Base-by-base conservation (phyloP, 345 rosid genomes). In the Carallia pectinifolia region DNA sequence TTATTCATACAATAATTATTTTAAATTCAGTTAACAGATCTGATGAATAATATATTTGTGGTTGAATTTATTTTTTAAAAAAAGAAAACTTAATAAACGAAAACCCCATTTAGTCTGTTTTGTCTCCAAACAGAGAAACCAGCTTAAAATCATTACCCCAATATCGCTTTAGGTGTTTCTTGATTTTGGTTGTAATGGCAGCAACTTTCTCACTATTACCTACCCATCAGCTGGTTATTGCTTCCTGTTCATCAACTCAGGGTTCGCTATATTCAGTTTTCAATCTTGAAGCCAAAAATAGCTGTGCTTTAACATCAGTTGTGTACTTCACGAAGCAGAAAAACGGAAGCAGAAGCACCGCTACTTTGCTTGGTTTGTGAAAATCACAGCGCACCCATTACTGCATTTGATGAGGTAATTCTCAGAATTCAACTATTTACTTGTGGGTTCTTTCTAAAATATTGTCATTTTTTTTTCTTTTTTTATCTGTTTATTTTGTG, bases 341-440 rank as follows among this genome's bases (percentile, higher is more conserved):
- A 6, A 47, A 37, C 65, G 34, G 30, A 6, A 68, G 23, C 13
- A 19, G 40, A 38, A 31, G 50, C 3, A 44, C 66, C 3, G 12
- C 66, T 4, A 40, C 59, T 33, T 9, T 10, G 31, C 66, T 77
- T 53, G 52, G 76, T 67, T 68, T 34, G 66, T 77, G 75, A 64
- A 67, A 81, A 78, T 52, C 56, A 78, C 12, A 52, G 7, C 64
- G 30, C 83, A 16, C 77, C 77, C 16, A 8, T 65, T 31, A 33
- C 82, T 71, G 79, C 87, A 70, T 75, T 89, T 70, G 77, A 77
- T 55, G 83, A 87, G 89, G 94, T 81, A 55, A 18, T 38, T 17
- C 10, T n/a, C 6, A 4, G 1, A 15, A 27, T 6, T 38, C 3
- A 10, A 44, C 17, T 2, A 40, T 44, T 16, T 44, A 3, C 16